Conservation (phyloP, 139 green algal species). For the Tetradesmus obliquus region DNA sequence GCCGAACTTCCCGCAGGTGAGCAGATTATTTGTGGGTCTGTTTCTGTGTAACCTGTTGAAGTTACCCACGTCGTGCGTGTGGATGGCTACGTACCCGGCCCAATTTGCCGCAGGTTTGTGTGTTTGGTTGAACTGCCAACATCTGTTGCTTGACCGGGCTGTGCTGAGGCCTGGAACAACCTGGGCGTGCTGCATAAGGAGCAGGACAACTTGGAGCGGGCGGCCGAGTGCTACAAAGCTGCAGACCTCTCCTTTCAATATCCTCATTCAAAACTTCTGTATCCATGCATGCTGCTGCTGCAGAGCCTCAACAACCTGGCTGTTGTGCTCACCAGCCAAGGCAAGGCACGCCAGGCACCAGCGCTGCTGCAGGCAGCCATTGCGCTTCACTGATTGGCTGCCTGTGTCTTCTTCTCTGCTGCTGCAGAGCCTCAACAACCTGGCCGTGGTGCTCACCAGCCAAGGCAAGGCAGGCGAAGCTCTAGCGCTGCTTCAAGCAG, state of each 20-base stretch:
- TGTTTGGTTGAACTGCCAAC: too few species aligned
- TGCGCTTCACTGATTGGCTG: background rate
- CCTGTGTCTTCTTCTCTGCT: background rate
- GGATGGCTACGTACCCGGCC: too few species aligned
- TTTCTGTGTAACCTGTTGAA: background rate
- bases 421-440: slow-evolving; percentile 95
- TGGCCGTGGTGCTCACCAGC: slow-evolving; percentile 93
- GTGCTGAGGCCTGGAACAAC: slow-evolving; percentile 95
- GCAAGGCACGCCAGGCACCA: slow-evolving; percentile 77
- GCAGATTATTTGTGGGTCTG: background rate
- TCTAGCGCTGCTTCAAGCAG: slow-evolving; percentile 83
- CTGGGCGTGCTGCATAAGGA: slow-evolving; percentile 92
- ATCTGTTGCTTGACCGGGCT: slow-evolving; percentile 56
- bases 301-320: slow-evolving; percentile 97
- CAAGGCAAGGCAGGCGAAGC: slow-evolving; percentile 83
- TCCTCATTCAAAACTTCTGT: too few species aligned
- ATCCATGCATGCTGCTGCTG: slow-evolving; percentile 12
- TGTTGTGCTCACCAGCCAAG: slow-evolving; percentile 89
- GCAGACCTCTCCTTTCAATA: slow-evolving; percentile 20
- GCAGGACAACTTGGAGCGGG: slow-evolving; percentile 79
- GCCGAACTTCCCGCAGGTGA: slow-evolving; percentile 72
- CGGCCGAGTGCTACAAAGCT: slow-evolving; percentile 72
- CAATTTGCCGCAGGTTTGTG: too few species aligned
- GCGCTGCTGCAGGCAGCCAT: slow-evolving; percentile 86
- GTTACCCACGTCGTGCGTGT: too few species aligned